These are phyloP conservation scores for Emericellopsis atlantica DNA, from an alignment of 2,329 filamentous ascomycete species.

Conservation along the genomic window DNA sequence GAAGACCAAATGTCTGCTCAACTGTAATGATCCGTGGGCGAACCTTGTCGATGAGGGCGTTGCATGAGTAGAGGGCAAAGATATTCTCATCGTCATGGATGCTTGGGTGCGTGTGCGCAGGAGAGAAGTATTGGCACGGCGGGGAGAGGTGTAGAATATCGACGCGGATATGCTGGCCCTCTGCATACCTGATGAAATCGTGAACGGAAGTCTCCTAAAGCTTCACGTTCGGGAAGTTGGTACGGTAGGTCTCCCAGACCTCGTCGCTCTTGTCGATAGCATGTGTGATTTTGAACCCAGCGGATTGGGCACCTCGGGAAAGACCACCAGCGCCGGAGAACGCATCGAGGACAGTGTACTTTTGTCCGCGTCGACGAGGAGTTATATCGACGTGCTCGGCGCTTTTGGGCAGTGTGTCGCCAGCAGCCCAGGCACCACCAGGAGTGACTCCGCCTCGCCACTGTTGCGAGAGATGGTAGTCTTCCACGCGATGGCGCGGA, in stretches of 20 bases:
- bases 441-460: conserved; percentile 15
- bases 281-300: conserved; percentile 45
- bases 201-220: conserved; percentile 35
- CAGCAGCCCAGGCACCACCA: conserved; percentile 18
- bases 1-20: conserved; percentile 66
- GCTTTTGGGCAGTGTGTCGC: background rate
- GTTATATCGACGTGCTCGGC: conserved; percentile 11
- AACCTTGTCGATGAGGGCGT: conserved; percentile 40
- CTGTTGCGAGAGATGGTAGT: conserved; percentile 15
- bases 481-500: conserved; percentile 15
- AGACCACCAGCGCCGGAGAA: conserved; percentile 66
- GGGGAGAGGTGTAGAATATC: conserved; percentile 67
- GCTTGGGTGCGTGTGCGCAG: conserved; percentile 56
- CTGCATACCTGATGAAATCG: conserved; percentile 29
- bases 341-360: conserved; percentile 57
- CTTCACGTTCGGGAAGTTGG: conserved; percentile 41
- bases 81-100: conserved; percentile 59
- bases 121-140: conserved; percentile 66
- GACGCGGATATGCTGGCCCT: conserved; percentile 24
- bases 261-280: conserved; percentile 49
- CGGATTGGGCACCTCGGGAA: conserved; percentile 46
- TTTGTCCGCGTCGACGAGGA: conserved; percentile 17
- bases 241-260: conserved; percentile 43
- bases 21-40: conserved; percentile 61
- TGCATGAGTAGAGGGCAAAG: conserved; percentile 40